A percentile compares a stretch with the other conserved stretches of the same genome.
These are phyloP conservation scores for Colletotrichum tofieldiae DNA, from an alignment of 2,329 filamentous ascomycete species.

Conservation along the genomic window DNA sequence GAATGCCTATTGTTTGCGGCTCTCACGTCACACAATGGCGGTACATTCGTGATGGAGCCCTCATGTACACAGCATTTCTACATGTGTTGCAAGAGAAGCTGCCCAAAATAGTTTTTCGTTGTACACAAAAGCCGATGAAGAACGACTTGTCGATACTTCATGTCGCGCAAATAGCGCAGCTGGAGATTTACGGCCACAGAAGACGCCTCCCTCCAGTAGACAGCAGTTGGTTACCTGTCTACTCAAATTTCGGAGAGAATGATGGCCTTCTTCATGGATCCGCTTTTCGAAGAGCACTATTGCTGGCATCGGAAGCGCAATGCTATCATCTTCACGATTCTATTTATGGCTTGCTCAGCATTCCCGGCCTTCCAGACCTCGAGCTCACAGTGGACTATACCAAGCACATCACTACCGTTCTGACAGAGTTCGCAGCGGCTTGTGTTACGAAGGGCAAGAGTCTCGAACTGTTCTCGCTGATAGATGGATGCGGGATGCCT, in stretches of 20 bases:
- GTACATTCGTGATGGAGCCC: conserved; percentile 21
- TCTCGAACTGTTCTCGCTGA: conserved; percentile 28
- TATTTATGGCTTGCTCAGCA: conserved; percentile 11
- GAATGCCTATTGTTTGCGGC: conserved; percentile 23
- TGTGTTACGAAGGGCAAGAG: conserved; percentile 11
- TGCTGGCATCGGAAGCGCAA: conserved; percentile 14
- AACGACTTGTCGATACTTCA: conserved; percentile 12
- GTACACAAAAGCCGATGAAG: neutral
- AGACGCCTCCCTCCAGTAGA: conserved; percentile 10
- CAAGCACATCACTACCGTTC: neutral
- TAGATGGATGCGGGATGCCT: conserved; percentile 11
- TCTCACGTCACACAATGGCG: conserved; percentile 21
- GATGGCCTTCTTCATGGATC: conserved; percentile 13
- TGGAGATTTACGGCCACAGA: conserved; percentile 20
- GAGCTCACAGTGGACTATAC: conserved; percentile 6
- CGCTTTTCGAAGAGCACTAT: conserved; percentile 8
- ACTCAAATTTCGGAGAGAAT: neutral
- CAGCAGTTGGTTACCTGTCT: conserved; percentile 7
- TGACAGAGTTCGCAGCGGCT: conserved; percentile 12
- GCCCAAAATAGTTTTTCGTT: neutral
- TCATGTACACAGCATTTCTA: neutral
- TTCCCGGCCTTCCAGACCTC: conserved; percentile 16
- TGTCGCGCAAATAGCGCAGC: conserved; percentile 20
- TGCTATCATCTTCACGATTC: conserved; percentile 12
- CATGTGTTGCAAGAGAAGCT: conserved; percentile 12